phyloP scores from a whole-genome alignment of 2,329 filamentous ascomycete genomes.

The Huntiella bhutanensis region DNA sequence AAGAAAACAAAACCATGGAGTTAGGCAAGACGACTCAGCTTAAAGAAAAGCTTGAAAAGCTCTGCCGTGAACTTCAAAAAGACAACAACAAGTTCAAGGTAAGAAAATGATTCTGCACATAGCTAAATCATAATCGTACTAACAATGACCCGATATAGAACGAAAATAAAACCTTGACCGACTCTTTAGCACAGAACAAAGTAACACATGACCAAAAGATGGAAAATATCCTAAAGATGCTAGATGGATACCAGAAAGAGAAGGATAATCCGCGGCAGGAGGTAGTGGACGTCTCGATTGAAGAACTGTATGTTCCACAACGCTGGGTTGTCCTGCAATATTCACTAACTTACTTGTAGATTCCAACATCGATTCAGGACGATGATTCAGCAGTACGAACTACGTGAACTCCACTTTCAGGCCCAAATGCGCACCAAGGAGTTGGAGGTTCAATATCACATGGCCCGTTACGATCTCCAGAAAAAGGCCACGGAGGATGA shows the following conservation, averaged over 20 bases:
- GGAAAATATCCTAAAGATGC: conserved; percentile 58
- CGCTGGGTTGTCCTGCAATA: neutral
- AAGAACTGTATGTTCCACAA: conserved; percentile 54
- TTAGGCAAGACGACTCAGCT: conserved; percentile 75
- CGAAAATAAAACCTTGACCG: conserved; percentile 83
- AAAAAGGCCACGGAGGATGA: conserved; percentile 77
- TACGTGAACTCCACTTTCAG: conserved; percentile 86
- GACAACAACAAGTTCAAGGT: conserved; percentile 99
- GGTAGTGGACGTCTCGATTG: conserved; percentile 68
- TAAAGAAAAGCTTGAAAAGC: conserved; percentile 92
- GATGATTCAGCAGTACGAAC: conserved; percentile 88
- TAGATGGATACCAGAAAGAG: conserved; percentile 75
- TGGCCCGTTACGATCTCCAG: conserved; percentile 75
- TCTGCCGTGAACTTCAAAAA: conserved; percentile 82
- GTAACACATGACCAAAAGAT: conserved; percentile 72
- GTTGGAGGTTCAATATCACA: conserved; percentile 81
- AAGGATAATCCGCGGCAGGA: conserved; percentile 68
- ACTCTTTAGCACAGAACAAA: conserved; percentile 66
- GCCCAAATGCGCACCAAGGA: conserved; percentile 86
- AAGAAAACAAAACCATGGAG: conserved; percentile 74
- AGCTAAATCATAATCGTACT: neutral
- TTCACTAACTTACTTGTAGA: conserved; percentile 24
- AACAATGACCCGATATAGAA: conserved; percentile 30
- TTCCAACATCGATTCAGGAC: conserved; percentile 82
- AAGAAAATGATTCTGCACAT: conserved; percentile 14